Evolutionary conservation across 164 flowering plant genomes (phyloP).

Genomic region (Tetrastigma voinierianum): DNA sequence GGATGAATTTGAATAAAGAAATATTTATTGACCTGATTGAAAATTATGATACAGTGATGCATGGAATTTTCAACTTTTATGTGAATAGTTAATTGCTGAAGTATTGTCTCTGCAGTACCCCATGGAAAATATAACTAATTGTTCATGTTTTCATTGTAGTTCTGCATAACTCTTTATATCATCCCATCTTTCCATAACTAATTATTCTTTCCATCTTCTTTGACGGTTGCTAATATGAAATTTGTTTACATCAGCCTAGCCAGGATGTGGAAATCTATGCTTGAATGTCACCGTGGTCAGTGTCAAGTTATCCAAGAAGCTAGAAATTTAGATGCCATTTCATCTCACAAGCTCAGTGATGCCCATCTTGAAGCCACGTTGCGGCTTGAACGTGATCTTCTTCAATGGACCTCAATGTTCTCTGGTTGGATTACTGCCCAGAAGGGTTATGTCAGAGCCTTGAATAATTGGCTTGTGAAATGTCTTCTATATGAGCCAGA

Average conservation of each 20-base stretch:
- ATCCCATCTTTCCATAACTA: too few relatives aligned
- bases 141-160: too few relatives aligned
- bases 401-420: constrained; percentile 56
- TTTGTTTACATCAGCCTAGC: constrained; percentile 40
- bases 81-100: too few relatives aligned
- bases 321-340: constrained; percentile 46
- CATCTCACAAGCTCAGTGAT: constrained; percentile 44
- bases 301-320: constrained; percentile 53
- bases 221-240: neutral
- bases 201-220: neutral
- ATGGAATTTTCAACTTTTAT: too few relatives aligned
- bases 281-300: constrained; percentile 65
- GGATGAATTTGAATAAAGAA: too few relatives aligned
- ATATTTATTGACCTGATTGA: too few relatives aligned
- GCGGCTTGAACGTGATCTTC: constrained; percentile 54
- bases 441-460: constrained; percentile 50
- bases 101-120: too few relatives aligned
- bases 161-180: neutral
- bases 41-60: too few relatives aligned
- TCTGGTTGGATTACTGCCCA: constrained; percentile 57
- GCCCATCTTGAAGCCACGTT: constrained; percentile 42
- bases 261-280: constrained; percentile 74
- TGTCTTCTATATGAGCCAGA: constrained; percentile 63
- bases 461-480: constrained; percentile 64
- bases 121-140: too few relatives aligned